Evolutionary conservation across 148 eudicot genomes (phyloP).

Genomic region (Amaranthus palmeri): DNA sequence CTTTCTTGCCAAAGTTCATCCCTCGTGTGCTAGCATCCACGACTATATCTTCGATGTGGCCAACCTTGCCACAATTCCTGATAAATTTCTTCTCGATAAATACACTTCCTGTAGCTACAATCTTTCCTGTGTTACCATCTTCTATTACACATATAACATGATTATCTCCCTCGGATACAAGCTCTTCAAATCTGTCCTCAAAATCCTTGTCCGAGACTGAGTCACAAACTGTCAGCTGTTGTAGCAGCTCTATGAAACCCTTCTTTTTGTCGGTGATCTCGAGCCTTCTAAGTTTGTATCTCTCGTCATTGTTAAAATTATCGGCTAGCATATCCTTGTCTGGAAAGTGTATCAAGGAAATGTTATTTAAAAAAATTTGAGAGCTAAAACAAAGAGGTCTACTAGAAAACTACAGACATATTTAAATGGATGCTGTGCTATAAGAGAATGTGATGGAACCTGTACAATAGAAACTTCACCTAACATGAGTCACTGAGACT

Average conservation of each 20-base stretch:
- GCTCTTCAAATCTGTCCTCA: slow-evolving; percentile 58
- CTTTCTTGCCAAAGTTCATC: slow-evolving; percentile 69
- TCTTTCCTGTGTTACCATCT: slow-evolving; percentile 45
- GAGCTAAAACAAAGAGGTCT: no score
- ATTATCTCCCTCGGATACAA: slow-evolving; percentile 52
- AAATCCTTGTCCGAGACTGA: slow-evolving; percentile 63
- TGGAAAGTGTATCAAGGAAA: not conserved
- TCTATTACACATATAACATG: slow-evolving; percentile 79
- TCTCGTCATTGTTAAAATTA: slow-evolving; percentile 8
- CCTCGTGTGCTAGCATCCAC: slow-evolving; percentile 65
- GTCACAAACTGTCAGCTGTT: slow-evolving; percentile 74
- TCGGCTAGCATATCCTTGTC: slow-evolving; percentile 19
- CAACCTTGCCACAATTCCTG: slow-evolving; percentile 79
- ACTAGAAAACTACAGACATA: no score
- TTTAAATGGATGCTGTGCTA: no score
- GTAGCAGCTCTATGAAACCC: slow-evolving; percentile 73
- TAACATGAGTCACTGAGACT: no score
- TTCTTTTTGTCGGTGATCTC: slow-evolving; percentile 68
- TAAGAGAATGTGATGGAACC: no score
- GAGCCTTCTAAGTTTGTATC: slow-evolving; percentile 45
- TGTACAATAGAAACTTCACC: no score
- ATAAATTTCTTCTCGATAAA: slow-evolving; percentile 79
- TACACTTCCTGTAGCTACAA: slow-evolving; percentile 80
- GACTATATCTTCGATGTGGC: slow-evolving; percentile 90
- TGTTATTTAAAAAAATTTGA: no score